Percentiles rank a stretch among this genome's conserved stretches.
Evolutionary conservation across 371 early-diverging fungal species (phyloP).

Genomic region (Saksenaea vasiformis): DNA sequence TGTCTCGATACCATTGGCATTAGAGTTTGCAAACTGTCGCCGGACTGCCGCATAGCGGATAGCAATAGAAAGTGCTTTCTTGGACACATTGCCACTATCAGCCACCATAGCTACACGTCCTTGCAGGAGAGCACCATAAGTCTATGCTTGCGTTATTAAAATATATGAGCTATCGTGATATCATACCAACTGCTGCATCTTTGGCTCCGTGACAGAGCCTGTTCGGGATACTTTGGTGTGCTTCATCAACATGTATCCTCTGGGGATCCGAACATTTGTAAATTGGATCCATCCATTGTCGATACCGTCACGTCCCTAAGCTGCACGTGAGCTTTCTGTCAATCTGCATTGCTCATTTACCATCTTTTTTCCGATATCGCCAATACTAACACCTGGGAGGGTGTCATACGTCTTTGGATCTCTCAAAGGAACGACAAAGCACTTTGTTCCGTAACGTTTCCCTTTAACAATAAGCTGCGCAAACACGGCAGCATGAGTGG

Average conservation of each 20-base stretch:
- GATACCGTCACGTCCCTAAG: conserved; percentile 74
- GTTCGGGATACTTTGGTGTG: conserved; percentile 88
- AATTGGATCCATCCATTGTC: conserved; percentile 89
- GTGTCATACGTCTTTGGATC: conserved; percentile 60
- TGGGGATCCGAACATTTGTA: conserved; percentile 78
- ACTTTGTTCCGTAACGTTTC: conserved; percentile 79
- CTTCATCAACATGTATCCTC: conserved; percentile 88
- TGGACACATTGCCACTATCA: conserved; percentile 85
- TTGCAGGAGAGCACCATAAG: conserved; percentile 87
- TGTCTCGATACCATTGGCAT: conserved; percentile 65
- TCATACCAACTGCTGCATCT: conserved; percentile 47
- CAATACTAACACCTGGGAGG: conserved; percentile 68
- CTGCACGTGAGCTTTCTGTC: background rate
- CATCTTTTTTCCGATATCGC: conserved; percentile 79
- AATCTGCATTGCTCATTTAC: conserved; percentile 1
- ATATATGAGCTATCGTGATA: conserved; percentile 1
- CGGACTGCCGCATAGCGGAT: conserved; percentile 91
- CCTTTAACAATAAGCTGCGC: conserved; percentile 81
- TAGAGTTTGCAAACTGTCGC: conserved; percentile 76
- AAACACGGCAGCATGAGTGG: conserved; percentile 82
- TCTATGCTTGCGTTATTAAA: conserved; percentile 50
- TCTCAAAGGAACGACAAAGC: conserved; percentile 74
- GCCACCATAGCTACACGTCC: conserved; percentile 91
- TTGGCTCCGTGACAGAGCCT: conserved; percentile 72
- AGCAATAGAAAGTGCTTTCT: conserved; percentile 90